Percentiles rank a stretch among this genome's conserved stretches.
phyloP scores from a whole-genome alignment of 768 basidiomycete genomes.

The Podaxis sp. region DNA sequence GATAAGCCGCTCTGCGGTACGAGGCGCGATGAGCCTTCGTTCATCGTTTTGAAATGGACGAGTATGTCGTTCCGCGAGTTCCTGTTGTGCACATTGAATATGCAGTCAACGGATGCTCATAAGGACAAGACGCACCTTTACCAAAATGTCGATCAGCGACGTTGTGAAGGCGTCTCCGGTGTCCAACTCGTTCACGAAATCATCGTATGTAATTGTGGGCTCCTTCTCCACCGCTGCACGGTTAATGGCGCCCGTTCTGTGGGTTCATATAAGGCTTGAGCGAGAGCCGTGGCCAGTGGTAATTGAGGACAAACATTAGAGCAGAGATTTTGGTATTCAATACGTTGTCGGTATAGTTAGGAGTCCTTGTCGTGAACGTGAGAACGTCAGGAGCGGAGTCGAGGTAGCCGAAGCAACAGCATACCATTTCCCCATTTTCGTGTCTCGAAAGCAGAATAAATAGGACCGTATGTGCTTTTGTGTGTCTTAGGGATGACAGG shows the following conservation, averaged over 20 bases:
- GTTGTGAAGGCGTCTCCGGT: conserved; percentile 81
- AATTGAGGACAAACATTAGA: conserved; percentile 60
- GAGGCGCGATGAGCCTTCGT: conserved; percentile 63
- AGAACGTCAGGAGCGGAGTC: conserved; percentile 17
- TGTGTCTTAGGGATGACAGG: conserved; percentile 18
- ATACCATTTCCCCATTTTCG: conserved; percentile 74
- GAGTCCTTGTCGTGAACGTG: conserved; percentile 50
- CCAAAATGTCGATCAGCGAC: conserved; percentile 70
- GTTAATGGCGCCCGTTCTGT: conserved; percentile 71
- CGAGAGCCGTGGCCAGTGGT: background rate
- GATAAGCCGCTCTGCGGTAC: conserved; percentile 63
- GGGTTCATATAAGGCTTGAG: background rate
- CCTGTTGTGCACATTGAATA: conserved; percentile 39
- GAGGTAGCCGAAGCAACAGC: conserved; percentile 20
- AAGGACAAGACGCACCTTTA: conserved; percentile 54
- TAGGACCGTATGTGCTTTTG: conserved; percentile 17
- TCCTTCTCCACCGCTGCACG: conserved; percentile 69
- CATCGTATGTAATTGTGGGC: conserved; percentile 67
- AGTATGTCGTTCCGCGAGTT: conserved; percentile 71
- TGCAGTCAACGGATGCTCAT: background rate
- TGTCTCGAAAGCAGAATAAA: conserved; percentile 23
- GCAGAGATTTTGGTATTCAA: conserved; percentile 73
- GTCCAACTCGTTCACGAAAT: conserved; percentile 76
- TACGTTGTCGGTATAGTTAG: conserved; percentile 71
- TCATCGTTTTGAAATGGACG: conserved; percentile 48